phyloP scores from a whole-genome alignment of 2,329 filamentous ascomycete genomes.

The Acarospora socialis region DNA sequence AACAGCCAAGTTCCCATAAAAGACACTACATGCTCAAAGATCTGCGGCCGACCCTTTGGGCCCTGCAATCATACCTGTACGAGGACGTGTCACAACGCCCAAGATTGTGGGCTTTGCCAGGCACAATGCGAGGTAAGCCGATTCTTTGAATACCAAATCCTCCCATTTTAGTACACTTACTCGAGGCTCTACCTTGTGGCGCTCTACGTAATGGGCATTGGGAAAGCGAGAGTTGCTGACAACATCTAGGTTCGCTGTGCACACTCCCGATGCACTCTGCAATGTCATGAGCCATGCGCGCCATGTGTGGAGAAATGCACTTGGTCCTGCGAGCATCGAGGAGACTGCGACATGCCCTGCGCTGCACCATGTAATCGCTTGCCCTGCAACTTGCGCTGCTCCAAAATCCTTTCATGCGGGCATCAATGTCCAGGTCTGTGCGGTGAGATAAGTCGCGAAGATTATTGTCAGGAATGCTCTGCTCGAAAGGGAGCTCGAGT shows the following conservation, averaged over 20 bases:
- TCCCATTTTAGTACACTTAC: too few relatives aligned
- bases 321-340: constrained; percentile 23
- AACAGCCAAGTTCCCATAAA: constrained; percentile 16
- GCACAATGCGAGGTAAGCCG: constrained; percentile 14
- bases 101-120: constrained; percentile 17
- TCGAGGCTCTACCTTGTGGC: too few relatives aligned
- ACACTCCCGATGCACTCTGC: constrained; percentile 16
- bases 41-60: constrained; percentile 17
- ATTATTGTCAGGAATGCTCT: constrained; percentile 17
- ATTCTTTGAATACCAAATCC: too few relatives aligned
- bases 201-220: too few relatives aligned
- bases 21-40: constrained; percentile 15
- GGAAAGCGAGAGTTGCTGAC: neutral
- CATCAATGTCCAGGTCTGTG: constrained; percentile 22
- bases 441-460: constrained; percentile 17
- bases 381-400: constrained; percentile 20
- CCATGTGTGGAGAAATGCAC: constrained; percentile 22
- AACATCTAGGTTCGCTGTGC: constrained; percentile 17
- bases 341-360: constrained; percentile 23
- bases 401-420: constrained; percentile 17
- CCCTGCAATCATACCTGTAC: constrained; percentile 21
- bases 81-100: constrained; percentile 17
- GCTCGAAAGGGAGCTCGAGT: constrained; percentile 14
- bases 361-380: constrained; percentile 20
- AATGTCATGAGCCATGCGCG: constrained; percentile 14